Conservation (phyloP, 352 stramenopile genomes). For the Phytophthora sojae region DNA sequence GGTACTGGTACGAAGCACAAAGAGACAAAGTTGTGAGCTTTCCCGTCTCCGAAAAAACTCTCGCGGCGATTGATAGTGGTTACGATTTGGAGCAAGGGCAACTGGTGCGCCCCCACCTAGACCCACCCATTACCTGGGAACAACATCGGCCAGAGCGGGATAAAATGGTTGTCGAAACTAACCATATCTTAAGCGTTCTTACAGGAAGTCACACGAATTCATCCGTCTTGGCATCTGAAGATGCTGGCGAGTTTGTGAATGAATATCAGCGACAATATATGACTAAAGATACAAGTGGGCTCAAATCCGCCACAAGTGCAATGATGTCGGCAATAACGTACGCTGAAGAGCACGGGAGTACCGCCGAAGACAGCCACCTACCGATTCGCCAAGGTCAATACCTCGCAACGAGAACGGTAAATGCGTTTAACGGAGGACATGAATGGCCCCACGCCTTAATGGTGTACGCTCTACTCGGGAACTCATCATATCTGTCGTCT, state of each 20-base stretch:
- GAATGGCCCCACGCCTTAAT: neutral
- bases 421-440: neutral
- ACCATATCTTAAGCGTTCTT: slow-evolving; percentile 1
- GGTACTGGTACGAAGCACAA: neutral
- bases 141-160: neutral
- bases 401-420: neutral
- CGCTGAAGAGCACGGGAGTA: neutral
- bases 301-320: neutral
- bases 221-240: slow-evolving; percentile 8
- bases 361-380: neutral
- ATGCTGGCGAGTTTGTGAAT: slow-evolving; percentile 7
- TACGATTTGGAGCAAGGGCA: neutral
- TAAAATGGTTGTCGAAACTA: slow-evolving; percentile 9
- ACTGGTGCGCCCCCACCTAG: neutral
- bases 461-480: neutral
- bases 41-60: neutral
- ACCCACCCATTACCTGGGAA: slow-evolving; percentile 3
- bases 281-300: neutral
- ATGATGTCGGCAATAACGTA: slow-evolving; percentile 2
- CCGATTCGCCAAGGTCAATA: slow-evolving; percentile 1
- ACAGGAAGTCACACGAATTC: slow-evolving; percentile 7
- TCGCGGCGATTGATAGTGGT: neutral
- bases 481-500: neutral
- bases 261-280: slow-evolving; percentile 14
- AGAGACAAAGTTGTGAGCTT: neutral